Evolutionary conservation across 129 eudicot species (phyloP).

Genomic region (Escallonia rubra): DNA sequence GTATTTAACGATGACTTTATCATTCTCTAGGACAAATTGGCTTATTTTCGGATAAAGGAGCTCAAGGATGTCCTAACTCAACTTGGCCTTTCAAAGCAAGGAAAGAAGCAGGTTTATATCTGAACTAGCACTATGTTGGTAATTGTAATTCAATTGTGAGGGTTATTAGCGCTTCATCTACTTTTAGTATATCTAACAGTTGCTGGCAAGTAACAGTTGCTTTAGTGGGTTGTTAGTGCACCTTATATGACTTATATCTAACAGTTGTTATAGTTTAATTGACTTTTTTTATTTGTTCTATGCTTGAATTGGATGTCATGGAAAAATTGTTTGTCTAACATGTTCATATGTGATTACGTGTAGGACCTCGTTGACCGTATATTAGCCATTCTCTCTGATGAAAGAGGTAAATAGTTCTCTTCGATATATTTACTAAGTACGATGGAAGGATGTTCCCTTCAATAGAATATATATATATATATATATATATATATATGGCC

Average conservation of each 20-base stretch:
- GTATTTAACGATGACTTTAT: constrained; percentile 5
- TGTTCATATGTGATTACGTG: constrained; percentile 15
- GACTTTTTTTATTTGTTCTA: too few relatives aligned
- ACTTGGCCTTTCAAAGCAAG: constrained; percentile 94
- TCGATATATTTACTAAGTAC: not conserved
- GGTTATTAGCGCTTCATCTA: too few relatives aligned
- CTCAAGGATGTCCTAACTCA: constrained; percentile 88
- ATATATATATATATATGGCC: not conserved
- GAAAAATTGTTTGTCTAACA: not conserved
- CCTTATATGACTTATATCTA: too few relatives aligned
- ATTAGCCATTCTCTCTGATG: constrained; percentile 70
- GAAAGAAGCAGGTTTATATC: constrained; percentile 87
- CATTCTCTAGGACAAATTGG: constrained; percentile 65
- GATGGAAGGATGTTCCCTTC: not conserved
- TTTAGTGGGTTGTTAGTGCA: too few relatives aligned
- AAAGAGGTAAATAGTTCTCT: constrained; percentile 54
- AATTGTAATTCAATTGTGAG: too few relatives aligned
- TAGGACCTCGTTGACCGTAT: constrained; percentile 96
- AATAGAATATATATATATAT: not conserved
- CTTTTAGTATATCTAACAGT: too few relatives aligned
- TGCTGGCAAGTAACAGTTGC: too few relatives aligned
- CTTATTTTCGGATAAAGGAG: constrained; percentile 91
- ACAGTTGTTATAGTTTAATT: too few relatives aligned
- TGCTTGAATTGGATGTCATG: too few relatives aligned
- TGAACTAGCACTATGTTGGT: not conserved